Base-by-base conservation (phyloP, 148 eudicot genomes). In the Vaccinium corymbosum region DNA sequence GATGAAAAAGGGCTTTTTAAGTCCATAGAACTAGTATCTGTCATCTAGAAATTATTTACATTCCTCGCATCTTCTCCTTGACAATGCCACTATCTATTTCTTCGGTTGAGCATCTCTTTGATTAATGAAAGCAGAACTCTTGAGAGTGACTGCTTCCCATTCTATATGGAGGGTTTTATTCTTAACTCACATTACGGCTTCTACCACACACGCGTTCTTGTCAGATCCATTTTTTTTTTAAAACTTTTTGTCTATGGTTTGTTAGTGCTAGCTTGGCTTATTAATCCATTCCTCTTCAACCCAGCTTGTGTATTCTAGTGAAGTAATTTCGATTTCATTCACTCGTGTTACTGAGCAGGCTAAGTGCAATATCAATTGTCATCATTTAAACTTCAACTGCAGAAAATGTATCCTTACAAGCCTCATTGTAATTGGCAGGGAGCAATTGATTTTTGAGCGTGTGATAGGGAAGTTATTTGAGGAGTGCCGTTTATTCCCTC, bases 381-480 rank as follows among this genome's bases (percentile, higher is more conserved):
- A 52, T 51, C 38, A 13, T 79, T 55, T 55, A 19, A 29, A 17
- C 22, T 29, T 55, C 38, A 25, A 79, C 66, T 79, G 49, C 56
- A 49, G 56, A 48, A 49, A 76, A 49, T 10, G 56, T 50, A 15
- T 51, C 42, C 46, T 52, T 5, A 78, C 19, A 22, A 55, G 46
- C 9, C 32, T 61, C 14, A 10, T 78, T 10, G 9, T 20, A 38
- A 57, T 38, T 80, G 68, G 50, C 82, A 80, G 82, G 71, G 72
- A 80, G 49, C 70, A 38, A 80, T 80, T 42, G 52, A 80, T 59
- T 20, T 53, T 80, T 57, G 72, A 59, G 16, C 64, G 10, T 49
- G 64, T 80, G 53, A 59, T 80, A 57, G 17, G 42, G 11, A 80
- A 80, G 22, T 71, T 80, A 35, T 80, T 80, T 19, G 82, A n/a